A percentile compares a stretch with the other conserved stretches of the same genome.
Evolutionary conservation across 495 filamentous ascomycete species (phyloP).

Genomic region (Umbilicaria muhlenbergii): DNA sequence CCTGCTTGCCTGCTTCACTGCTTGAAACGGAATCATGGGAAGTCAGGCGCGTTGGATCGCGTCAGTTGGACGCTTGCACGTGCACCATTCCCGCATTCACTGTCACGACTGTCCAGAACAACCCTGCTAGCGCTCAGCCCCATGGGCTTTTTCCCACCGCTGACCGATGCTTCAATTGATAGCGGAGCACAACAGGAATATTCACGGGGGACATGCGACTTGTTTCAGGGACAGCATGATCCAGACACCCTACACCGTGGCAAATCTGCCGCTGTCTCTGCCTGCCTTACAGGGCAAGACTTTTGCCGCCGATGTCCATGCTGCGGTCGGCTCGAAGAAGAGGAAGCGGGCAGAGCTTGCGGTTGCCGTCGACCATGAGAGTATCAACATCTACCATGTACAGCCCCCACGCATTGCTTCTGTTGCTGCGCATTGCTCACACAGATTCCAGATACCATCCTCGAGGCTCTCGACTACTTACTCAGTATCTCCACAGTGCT

Average conservation of each 20-base stretch:
- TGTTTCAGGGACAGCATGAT: slow-evolving; percentile 23
- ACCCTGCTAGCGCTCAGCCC: too few species aligned
- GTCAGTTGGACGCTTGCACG: too few species aligned
- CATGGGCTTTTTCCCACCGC: too few species aligned
- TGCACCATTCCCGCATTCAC: too few species aligned
- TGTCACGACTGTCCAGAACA: too few species aligned
- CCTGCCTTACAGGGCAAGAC: slow-evolving; percentile 43
- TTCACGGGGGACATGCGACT: too few species aligned
- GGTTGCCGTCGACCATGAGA: slow-evolving; percentile 79
- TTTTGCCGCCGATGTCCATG: slow-evolving; percentile 52
- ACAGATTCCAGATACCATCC: slow-evolving; percentile 47
- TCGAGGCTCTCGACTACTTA: slow-evolving; percentile 74
- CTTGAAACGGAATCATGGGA: too few species aligned
- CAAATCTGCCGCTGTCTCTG: slow-evolving; percentile 49
- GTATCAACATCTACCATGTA: slow-evolving; percentile 88
- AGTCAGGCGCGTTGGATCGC: too few species aligned
- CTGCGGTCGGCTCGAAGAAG: slow-evolving; percentile 57
- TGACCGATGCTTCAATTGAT: too few species aligned
- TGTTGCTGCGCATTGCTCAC: neutral
- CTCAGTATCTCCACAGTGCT: slow-evolving; percentile 65
- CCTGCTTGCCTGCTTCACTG: too few species aligned
- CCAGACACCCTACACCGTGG: slow-evolving; percentile 38
- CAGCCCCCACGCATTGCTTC: slow-evolving; percentile 2
- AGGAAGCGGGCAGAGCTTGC: slow-evolving; percentile 76
- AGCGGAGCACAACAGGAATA: too few species aligned